Conservation (phyloP, 1,284 basidiomycete species). For the Fomitiporia mediterranea region DNA sequence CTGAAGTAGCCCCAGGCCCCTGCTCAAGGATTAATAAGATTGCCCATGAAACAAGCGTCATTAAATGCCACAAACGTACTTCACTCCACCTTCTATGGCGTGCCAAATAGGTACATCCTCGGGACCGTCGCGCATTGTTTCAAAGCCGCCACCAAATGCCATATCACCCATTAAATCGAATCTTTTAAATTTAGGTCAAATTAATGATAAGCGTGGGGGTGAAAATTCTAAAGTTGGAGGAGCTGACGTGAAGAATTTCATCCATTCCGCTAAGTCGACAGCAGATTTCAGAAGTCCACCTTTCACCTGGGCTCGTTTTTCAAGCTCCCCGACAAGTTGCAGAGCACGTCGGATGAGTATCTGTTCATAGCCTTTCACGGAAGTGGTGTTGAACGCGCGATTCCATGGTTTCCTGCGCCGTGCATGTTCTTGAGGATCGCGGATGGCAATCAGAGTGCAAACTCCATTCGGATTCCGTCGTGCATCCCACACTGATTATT, state of each 20-base stretch:
- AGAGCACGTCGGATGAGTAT: constrained; percentile 30
- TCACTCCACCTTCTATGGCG: constrained; percentile 20
- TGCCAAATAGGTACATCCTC: constrained; percentile 22
- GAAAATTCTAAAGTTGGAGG: background rate
- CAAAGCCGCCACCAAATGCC: constrained; percentile 30
- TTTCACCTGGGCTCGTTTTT: constrained; percentile 16
- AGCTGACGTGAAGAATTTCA: constrained; percentile 30
- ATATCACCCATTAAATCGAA: constrained; percentile 39
- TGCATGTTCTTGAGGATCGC: constrained; percentile 35
- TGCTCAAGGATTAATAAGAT: background rate
- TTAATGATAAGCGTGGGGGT: too few species aligned
- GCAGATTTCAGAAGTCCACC: background rate
- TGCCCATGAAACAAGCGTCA: too few species aligned
- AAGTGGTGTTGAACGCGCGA: constrained; percentile 36
- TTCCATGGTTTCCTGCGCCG: constrained; percentile 39
- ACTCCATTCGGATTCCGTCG: constrained; percentile 10
- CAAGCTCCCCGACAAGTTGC: constrained; percentile 34
- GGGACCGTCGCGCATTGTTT: constrained; percentile 26
- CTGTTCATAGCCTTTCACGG: constrained; percentile 37
- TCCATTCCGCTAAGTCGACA: constrained; percentile 33
- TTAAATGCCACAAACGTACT: constrained; percentile 7
- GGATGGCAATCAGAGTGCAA: constrained; percentile 21
- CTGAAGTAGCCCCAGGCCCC: constrained; percentile 9
- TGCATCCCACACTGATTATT: constrained; percentile 15
- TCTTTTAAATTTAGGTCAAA: constrained; percentile 29